These are phyloP conservation scores for Sclerotiophoma versabilis DNA, from an alignment of 2,329 filamentous ascomycete species.

Conservation along the genomic window DNA sequence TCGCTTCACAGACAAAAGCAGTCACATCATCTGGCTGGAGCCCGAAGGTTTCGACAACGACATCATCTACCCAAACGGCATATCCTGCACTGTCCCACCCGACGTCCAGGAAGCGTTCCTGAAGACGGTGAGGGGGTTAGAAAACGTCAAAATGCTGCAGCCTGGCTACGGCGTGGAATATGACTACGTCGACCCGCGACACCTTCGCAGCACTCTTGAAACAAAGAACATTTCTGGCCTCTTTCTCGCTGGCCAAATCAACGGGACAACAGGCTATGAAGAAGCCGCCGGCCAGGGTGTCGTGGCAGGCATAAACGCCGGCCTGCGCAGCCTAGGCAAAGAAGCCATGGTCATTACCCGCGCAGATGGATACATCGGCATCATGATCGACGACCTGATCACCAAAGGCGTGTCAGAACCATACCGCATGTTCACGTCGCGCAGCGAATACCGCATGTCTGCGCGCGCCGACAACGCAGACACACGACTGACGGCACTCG, in stretches of 20 bases:
- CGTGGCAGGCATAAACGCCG: constrained; percentile 92
- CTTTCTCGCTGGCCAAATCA: constrained; percentile 95
- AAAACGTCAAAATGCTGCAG: constrained; percentile 90
- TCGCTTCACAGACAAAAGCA: constrained; percentile 79
- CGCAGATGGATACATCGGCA: constrained; percentile 93
- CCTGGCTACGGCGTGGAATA: constrained; percentile 98
- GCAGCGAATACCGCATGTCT: constrained; percentile 94
- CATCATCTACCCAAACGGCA: constrained; percentile 92
- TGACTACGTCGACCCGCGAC: constrained; percentile 95
- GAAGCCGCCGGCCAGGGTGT: constrained; percentile 95
- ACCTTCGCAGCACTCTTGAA: constrained; percentile 86
- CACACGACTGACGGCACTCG: constrained; percentile 79
- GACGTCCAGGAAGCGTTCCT: constrained; percentile 86
- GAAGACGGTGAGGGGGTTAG: constrained; percentile 86
- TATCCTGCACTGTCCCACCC: constrained; percentile 94
- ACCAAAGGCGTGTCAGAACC: constrained; percentile 97
- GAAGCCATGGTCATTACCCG: constrained; percentile 73
- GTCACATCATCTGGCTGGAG: constrained; percentile 95
- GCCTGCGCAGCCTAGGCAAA: constrained; percentile 74
- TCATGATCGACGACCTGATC: constrained; percentile 98
- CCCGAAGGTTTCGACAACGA: constrained; percentile 92
- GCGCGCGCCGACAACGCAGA: constrained; percentile 95
- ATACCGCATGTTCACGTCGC: constrained; percentile 97
- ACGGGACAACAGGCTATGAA: constrained; percentile 97
- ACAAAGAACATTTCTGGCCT: constrained; percentile 90